These are phyloP conservation scores for Leptodermis oblonga DNA, from an alignment of 257 asterid genomes.

Conservation along the genomic window DNA sequence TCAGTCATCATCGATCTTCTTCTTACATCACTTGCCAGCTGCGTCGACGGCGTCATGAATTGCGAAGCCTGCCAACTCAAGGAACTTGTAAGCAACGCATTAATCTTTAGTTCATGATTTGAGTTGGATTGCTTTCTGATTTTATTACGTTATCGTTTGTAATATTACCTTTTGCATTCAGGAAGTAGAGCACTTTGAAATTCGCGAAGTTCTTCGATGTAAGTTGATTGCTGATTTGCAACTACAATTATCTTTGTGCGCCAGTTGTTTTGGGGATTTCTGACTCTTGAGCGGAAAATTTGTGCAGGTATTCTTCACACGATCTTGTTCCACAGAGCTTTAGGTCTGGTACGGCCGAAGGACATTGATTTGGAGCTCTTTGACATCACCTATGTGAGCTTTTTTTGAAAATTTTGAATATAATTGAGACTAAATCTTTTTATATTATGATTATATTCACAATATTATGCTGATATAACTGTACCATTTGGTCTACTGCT, in stretches of 20 bases:
- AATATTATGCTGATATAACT: not conserved
- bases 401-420: not conserved
- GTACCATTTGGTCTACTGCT: not conserved
- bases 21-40: constrained; percentile 3
- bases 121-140: not conserved
- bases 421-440: not conserved
- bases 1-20: constrained; percentile 1
- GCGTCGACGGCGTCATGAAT: constrained; percentile 41
- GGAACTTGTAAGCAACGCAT: constrained; percentile 61
- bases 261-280: not conserved
- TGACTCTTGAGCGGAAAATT: constrained; percentile 20
- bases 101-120: not conserved
- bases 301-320: constrained; percentile 90
- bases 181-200: constrained; percentile 96
- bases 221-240: constrained; percentile 29
- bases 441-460: not conserved
- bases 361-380: constrained; percentile 92
- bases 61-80: constrained; percentile 87
- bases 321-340: constrained; percentile 81
- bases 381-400: constrained; percentile 89
- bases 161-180: constrained; percentile 12
- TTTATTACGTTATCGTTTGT: not conserved
- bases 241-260: not conserved
- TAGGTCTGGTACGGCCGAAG: constrained; percentile 91
- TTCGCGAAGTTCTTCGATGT: constrained; percentile 91